Evolutionary conservation across 2,329 filamentous ascomycete genomes (phyloP).

Genomic region (Parafenestella ontariensis): DNA sequence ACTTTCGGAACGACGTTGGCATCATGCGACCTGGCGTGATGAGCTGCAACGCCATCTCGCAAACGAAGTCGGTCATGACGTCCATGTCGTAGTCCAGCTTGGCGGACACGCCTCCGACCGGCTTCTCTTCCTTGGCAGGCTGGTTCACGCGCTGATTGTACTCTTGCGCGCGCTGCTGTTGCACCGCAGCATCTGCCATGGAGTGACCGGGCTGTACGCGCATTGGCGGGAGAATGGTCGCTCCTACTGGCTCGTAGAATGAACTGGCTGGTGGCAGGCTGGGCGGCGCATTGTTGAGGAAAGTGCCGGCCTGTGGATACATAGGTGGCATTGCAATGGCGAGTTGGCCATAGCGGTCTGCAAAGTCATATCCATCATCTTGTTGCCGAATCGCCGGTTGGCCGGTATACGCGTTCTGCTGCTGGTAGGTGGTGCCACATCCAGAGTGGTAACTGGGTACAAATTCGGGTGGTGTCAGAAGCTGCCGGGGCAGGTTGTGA

Average conservation of each 20-base stretch:
- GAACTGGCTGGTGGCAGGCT: constrained; percentile 47
- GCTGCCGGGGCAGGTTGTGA: constrained; percentile 51
- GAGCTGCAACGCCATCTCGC: constrained; percentile 82
- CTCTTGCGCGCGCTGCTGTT: constrained; percentile 51
- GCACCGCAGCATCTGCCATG: constrained; percentile 46
- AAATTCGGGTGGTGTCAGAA: constrained; percentile 59
- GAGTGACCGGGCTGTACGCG: constrained; percentile 50
- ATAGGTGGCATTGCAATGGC: constrained; percentile 49
- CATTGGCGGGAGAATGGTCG: constrained; percentile 57
- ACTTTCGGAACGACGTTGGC: constrained; percentile 83
- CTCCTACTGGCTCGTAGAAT: constrained; percentile 55
- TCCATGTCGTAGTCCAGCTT: constrained; percentile 98
- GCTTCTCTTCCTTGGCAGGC: constrained; percentile 66
- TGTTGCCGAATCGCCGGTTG: constrained; percentile 51
- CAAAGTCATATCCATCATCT: constrained; percentile 56
- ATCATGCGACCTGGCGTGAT: constrained; percentile 68
- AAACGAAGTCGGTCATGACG: constrained; percentile 92
- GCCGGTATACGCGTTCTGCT: constrained; percentile 53
- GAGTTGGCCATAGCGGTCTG: constrained; percentile 55
- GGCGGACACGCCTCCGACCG: constrained; percentile 86
- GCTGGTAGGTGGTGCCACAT: constrained; percentile 56
- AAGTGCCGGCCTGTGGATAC: constrained; percentile 51
- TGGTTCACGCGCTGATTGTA: constrained; percentile 49
- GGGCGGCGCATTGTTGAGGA: constrained; percentile 45
- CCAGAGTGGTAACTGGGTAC: constrained; percentile 53